These are phyloP conservation scores for Vicia faba DNA, from an alignment of 306 rosid genomes.

Conservation along the genomic window DNA sequence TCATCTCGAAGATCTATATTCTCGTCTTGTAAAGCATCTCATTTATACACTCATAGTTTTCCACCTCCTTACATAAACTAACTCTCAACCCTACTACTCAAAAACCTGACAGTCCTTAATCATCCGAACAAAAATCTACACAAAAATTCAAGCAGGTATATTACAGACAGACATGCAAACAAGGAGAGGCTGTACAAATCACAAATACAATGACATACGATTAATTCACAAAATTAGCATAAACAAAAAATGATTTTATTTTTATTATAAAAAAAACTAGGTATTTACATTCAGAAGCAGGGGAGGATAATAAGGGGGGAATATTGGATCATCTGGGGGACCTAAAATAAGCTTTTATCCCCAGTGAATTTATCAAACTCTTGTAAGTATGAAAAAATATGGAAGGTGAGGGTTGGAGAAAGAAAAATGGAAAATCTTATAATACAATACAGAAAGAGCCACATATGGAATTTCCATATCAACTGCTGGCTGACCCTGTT, in stretches of 20 bases:
- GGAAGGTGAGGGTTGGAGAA: conserved; percentile 20
- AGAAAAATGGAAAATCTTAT: conserved; percentile 29
- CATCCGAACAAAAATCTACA: too few relatives aligned
- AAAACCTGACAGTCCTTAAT: too few relatives aligned
- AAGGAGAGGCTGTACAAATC: conserved; percentile 3
- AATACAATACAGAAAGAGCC: conserved; percentile 32
- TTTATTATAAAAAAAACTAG: conserved; percentile 3
- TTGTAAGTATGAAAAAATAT: conserved; percentile 33
- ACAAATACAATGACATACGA: not conserved
- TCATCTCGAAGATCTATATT: too few relatives aligned
- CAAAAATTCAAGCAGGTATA: not conserved
- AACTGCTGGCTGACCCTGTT: conserved; percentile 33
- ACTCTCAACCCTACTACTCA: too few relatives aligned
- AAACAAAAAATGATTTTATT: conserved; percentile 37
- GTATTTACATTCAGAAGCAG: conserved; percentile 35
- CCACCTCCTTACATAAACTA: too few relatives aligned
- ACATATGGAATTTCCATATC: conserved; percentile 30
- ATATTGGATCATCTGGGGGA: conserved; percentile 23
- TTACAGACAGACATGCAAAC: not conserved
- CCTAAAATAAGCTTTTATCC: conserved; percentile 36
- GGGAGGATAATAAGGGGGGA: not conserved
- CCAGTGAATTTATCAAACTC: conserved; percentile 28
- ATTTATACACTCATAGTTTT: too few relatives aligned
- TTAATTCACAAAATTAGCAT: conserved; percentile 6
- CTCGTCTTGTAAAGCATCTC: too few relatives aligned